These are phyloP conservation scores for Rhizophlyctis rosea DNA, from an alignment of 192 early-diverging fungal genomes.

Conservation along the genomic window DNA sequence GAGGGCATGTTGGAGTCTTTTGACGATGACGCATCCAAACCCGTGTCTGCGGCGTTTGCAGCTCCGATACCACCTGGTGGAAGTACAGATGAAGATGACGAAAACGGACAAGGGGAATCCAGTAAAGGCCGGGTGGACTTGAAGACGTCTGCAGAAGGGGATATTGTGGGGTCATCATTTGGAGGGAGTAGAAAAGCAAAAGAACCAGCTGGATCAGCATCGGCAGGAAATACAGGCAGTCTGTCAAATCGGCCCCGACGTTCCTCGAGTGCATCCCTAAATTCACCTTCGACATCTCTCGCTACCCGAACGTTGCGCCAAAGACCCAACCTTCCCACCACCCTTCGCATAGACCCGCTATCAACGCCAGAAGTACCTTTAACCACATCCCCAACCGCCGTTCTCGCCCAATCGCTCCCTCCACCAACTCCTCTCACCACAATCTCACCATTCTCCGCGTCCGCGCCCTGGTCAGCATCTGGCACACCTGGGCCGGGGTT, in stretches of 20 bases:
- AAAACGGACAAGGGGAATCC: slow-evolving; percentile 14
- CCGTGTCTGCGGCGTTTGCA: slow-evolving; percentile 86
- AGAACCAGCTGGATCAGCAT: too few species aligned
- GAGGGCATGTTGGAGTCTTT: slow-evolving; percentile 82
- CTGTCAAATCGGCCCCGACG: not conserved
- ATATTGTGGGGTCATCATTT: not conserved
- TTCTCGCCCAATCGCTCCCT: not conserved
- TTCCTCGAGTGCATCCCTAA: not conserved
- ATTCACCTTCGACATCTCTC: not conserved
- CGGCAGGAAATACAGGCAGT: not conserved
- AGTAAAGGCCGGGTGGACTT: not conserved
- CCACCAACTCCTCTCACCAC: not conserved
- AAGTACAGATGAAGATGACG: slow-evolving; percentile 29
- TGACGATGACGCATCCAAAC: slow-evolving; percentile 76
- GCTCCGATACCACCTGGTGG: slow-evolving; percentile 61
- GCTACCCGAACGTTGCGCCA: not conserved
- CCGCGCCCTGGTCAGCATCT: not conserved
- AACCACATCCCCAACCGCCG: not conserved
- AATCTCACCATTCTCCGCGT: not conserved
- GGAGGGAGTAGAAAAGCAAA: slow-evolving; percentile 15
- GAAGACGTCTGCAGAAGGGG: too few species aligned
- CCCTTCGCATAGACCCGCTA: not conserved
- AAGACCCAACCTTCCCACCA: not conserved
- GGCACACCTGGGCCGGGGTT: not conserved
- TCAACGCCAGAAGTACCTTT: not conserved